A percentile compares a stretch with the other conserved stretches of the same genome.
phyloP scores from a whole-genome alignment of 768 basidiomycete genomes.

The Chalciporus pseudorubinellus region DNA sequence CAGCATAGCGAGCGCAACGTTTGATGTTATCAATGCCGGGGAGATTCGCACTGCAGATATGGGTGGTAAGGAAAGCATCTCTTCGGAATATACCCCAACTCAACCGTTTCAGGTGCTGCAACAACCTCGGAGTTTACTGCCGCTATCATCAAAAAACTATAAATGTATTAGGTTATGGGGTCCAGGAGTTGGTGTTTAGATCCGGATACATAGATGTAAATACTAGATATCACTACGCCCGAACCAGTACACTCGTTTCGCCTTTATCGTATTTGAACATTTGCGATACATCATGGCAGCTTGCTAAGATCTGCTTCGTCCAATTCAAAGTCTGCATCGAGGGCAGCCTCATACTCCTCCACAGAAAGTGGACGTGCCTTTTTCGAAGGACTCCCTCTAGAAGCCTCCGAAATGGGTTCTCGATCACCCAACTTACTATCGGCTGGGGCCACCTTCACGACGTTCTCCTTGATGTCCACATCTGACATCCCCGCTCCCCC shows the following conservation, averaged over 20 bases:
- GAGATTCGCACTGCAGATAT: conserved; percentile 93
- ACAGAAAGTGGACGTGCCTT: conserved; percentile 38
- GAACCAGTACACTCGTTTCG: conserved; percentile 17
- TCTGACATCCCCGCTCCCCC: conserved; percentile 15
- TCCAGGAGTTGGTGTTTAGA: conserved; percentile 3
- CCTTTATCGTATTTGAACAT: background rate
- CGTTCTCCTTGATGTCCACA: background rate
- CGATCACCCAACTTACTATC: background rate
- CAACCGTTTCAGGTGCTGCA: conserved; percentile 57
- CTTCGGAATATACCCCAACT: conserved; percentile 1
- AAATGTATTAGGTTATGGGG: conserved; percentile 10
- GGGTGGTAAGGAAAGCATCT: conserved; percentile 62
- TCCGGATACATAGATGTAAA: conserved; percentile 26
- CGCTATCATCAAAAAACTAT: conserved; percentile 83
- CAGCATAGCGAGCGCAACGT: conserved; percentile 87
- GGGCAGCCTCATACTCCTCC: conserved; percentile 52
- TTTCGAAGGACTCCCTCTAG: conserved; percentile 42
- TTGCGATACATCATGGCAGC: conserved; percentile 4
- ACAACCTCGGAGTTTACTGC: conserved; percentile 95
- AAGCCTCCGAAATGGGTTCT: conserved; percentile 17
- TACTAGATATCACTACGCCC: conserved; percentile 13
- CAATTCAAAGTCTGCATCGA: conserved; percentile 49
- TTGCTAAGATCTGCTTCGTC: conserved; percentile 40
- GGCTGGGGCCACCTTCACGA: background rate
- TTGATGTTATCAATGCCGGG: conserved; percentile 86